phyloP scores from a whole-genome alignment of 768 basidiomycete species.

The Podaxis rugospora region DNA sequence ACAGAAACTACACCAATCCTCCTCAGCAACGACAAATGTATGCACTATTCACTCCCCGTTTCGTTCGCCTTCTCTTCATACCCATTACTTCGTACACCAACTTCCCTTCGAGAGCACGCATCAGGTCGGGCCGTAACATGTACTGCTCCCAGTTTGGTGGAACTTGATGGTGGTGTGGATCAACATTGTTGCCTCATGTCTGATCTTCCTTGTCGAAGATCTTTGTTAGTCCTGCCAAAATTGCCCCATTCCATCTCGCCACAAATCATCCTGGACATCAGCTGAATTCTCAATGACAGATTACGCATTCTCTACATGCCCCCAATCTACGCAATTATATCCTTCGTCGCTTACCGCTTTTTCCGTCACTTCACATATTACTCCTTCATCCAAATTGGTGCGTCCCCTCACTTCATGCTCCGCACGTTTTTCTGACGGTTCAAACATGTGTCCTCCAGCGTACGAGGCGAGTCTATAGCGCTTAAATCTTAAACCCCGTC shows the following conservation, averaged over 20 bases:
- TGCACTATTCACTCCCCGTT: constrained; percentile 18
- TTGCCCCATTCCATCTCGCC: neutral
- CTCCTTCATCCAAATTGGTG: constrained; percentile 41
- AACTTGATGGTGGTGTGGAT: neutral
- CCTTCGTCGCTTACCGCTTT: constrained; percentile 83
- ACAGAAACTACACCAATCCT: constrained; percentile 67
- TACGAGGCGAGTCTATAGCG: constrained; percentile 52
- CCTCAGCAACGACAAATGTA: constrained; percentile 80
- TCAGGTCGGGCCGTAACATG: neutral
- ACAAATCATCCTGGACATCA: neutral
- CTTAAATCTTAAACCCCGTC: neutral
- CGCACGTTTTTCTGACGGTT: constrained; percentile 3
- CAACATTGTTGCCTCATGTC: neutral
- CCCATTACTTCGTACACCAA: neutral
- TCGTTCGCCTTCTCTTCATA: neutral
- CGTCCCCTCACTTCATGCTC: constrained; percentile 9
- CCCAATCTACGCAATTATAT: constrained; percentile 73
- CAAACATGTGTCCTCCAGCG: constrained; percentile 30
- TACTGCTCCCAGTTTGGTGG: neutral
- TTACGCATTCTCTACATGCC: constrained; percentile 86
- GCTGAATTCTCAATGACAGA: constrained; percentile 28
- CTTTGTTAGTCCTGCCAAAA: neutral
- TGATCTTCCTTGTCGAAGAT: neutral
- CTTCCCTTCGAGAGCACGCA: neutral
- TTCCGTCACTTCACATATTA: constrained; percentile 68